These are phyloP conservation scores for Vigna radiata DNA, from an alignment of 306 rosid species.

Conservation along the genomic window DNA sequence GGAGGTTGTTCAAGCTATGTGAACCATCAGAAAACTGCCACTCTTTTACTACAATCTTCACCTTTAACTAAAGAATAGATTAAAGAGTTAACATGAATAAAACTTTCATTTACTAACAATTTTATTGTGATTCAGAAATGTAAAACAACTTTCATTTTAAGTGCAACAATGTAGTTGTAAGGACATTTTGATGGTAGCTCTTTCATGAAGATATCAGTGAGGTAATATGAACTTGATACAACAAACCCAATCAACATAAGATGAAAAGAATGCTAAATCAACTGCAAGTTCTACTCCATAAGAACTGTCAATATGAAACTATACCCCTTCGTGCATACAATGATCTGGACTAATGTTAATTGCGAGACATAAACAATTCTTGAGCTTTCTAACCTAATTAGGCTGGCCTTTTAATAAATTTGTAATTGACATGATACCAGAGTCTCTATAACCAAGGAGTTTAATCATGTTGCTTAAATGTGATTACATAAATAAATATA, in stretches of 20 bases:
- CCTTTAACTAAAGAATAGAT: constrained; percentile 63
- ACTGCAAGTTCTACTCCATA: neutral
- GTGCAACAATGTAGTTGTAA: neutral
- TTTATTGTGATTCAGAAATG: constrained; percentile 16
- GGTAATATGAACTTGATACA: neutral
- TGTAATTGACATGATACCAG: neutral
- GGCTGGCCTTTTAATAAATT: neutral
- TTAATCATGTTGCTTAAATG: neutral
- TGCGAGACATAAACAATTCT: neutral
- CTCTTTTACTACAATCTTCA: constrained; percentile 70
- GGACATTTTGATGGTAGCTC: neutral
- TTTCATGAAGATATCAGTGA: constrained; percentile 5
- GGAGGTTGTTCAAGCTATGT: constrained; percentile 57
- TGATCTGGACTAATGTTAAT: neutral
- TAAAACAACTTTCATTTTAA: constrained; percentile 9
- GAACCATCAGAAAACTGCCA: constrained; percentile 95
- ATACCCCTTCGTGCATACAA: neutral
- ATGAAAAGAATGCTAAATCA: neutral
- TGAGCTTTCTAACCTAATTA: neutral
- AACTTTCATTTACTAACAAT: neutral
- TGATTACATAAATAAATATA: constrained; percentile 5
- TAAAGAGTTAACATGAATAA: neutral
- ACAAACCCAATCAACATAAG: constrained; percentile 20
- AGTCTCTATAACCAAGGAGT: neutral
- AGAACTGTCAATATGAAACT: neutral